Evolutionary conservation across 257 asterid species (phyloP).

Genomic region (Fraxinus excelsior): DNA sequence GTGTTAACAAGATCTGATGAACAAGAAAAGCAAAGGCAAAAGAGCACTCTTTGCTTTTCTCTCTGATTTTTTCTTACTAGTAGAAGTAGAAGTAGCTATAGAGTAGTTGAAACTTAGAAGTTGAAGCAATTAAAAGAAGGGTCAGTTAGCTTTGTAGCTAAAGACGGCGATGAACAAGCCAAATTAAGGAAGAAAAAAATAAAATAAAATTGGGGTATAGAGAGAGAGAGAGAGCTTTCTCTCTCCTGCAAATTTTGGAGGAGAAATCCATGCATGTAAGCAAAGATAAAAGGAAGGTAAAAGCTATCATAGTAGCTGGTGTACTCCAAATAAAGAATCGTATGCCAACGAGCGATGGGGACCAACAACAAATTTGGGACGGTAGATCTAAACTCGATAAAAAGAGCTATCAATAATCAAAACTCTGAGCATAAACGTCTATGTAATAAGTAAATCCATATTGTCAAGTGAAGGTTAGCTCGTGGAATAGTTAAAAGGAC

Average conservation of each 20-base stretch:
- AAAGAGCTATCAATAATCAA: background rate
- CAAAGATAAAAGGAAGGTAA: conserved; percentile 45
- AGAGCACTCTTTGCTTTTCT: conserved; percentile 29
- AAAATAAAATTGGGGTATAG: background rate
- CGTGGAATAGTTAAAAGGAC: background rate
- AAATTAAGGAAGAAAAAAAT: conserved; percentile 23
- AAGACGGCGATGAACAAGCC: conserved; percentile 40
- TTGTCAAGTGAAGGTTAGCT: no score
- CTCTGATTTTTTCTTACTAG: conserved; percentile 19
- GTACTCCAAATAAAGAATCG: conserved; percentile 42
- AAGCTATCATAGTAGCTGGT: conserved; percentile 37
- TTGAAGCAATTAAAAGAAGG: conserved; percentile 17
- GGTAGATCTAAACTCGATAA: conserved; percentile 2
- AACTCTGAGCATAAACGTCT: background rate
- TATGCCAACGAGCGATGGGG: conserved; percentile 28
- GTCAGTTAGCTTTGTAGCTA: conserved; percentile 29
- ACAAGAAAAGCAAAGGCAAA: background rate
- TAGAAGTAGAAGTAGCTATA: conserved; percentile 22
- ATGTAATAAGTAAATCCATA: no score
- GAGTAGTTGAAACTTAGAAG: conserved; percentile 33
- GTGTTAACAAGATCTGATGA: background rate
- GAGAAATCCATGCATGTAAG: conserved; percentile 73
- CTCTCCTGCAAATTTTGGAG: conserved; percentile 35
- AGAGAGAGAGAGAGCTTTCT: conserved; percentile 7
- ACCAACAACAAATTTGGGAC: conserved; percentile 33